Base-by-base conservation (phyloP, 495 filamentous ascomycete species). In the Friedmanniomyces endolithicus region DNA sequence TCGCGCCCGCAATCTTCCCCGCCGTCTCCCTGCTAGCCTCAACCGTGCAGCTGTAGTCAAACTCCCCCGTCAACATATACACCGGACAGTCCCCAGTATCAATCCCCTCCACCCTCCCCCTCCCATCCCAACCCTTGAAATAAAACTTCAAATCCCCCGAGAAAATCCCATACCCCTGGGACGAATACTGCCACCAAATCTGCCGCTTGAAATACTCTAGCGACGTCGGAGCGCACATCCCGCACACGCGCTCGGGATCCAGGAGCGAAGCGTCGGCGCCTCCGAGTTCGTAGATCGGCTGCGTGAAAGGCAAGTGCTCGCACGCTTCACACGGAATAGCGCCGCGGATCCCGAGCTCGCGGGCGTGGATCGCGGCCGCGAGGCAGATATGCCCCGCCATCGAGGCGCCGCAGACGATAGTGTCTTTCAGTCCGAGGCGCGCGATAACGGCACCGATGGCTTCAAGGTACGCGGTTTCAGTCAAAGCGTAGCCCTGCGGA, bases 301-400 rank as follows among this genome's bases (percentile, higher is more conserved):
- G 41, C 12, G 33, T 25, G 23, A 50, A 49, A 14, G 53, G 44
- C 25, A 61, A 40, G 19, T 61, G 55, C 31, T 61, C 57, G 23
- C 52, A 58, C 29, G 58, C 68, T 48, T 71, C 64, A n/a, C 68
- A 55, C 23, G 69, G 69, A 46, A 71, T 71, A 7, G 61, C 55
- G 14, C 69, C 68, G 53, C 63, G 57, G 52, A 67, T 64, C 20
- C 65, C 69, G 34, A 72, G 65, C 47, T 71, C 67, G n/a, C 64
- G 50, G 20, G 59, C 56, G 39, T 55, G 45, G 43, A 64, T 63
- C 31, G 70, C 70, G 7, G 67, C 68, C n/a, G 69, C 68, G 20
- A 72, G 57, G 57, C 69, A 72, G 0, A 68, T 65, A 52, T 72
- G 70, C 12, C 68, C 69, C 1, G 70, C 69, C 69, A 71, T 71